These are phyloP conservation scores for Chaetoscypha palmicola DNA, from an alignment of 2,329 filamentous ascomycete species.

Conservation along the genomic window DNA sequence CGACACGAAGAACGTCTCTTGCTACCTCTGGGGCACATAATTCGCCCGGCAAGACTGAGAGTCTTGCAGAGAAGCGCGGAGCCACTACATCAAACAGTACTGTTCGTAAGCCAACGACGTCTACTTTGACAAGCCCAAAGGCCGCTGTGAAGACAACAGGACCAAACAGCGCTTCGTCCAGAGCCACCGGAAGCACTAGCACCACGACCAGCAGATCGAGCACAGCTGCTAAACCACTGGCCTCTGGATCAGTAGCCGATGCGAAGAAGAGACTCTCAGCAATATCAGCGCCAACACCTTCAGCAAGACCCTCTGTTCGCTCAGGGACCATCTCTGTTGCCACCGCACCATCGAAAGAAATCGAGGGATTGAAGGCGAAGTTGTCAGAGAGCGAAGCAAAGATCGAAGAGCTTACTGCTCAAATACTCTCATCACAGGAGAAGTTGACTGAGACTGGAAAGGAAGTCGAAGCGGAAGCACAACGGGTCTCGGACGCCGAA, in stretches of 20 bases:
- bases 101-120: conserved; percentile 27
- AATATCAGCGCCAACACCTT: conserved; percentile 33
- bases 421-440: conserved; percentile 48
- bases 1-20: conserved; percentile 28
- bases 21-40: conserved; percentile 21
- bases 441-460: conserved; percentile 49
- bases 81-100: conserved; percentile 25
- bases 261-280: conserved; percentile 53
- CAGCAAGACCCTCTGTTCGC: conserved; percentile 37
- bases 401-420: conserved; percentile 48
- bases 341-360: conserved; percentile 40
- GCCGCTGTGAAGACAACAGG: conserved; percentile 33
- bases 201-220: conserved; percentile 30
- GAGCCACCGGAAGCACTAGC: conserved; percentile 29
- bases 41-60: conserved; percentile 23
- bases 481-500: conserved; percentile 33
- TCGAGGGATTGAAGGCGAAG: conserved; percentile 54
- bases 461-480: conserved; percentile 39
- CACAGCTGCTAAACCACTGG: conserved; percentile 32
- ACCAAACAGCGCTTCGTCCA: conserved; percentile 31
- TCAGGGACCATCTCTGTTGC: conserved; percentile 24
- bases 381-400: conserved; percentile 51
- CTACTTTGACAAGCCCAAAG: conserved; percentile 31
- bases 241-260: conserved; percentile 36
- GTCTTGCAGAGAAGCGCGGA: conserved; percentile 26